These are phyloP conservation scores for Tricholoma matsutake DNA, from an alignment of 768 basidiomycete species.

Conservation along the genomic window DNA sequence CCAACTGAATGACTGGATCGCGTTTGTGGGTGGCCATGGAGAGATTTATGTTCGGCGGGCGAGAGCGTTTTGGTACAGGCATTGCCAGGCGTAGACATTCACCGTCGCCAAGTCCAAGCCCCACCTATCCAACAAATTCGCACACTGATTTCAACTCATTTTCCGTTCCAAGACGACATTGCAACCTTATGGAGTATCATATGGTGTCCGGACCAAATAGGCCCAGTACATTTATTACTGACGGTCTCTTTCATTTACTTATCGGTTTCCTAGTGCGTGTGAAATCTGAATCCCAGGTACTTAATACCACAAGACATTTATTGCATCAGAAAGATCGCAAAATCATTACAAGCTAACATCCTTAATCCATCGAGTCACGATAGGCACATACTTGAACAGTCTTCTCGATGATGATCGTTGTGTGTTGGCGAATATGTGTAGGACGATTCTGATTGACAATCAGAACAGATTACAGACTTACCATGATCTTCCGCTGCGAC, in stretches of 20 bases:
- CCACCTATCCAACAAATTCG: background rate
- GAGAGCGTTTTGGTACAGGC: constrained; percentile 37
- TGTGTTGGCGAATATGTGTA: constrained; percentile 54
- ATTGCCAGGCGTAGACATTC: constrained; percentile 7
- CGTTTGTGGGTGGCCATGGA: constrained; percentile 31
- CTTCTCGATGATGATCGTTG: constrained; percentile 56
- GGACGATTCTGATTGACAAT: constrained; percentile 49
- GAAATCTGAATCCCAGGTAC: too few species aligned
- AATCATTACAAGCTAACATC: too few species aligned
- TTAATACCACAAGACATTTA: too few species aligned
- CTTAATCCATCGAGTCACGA: too few species aligned
- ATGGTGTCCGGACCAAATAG: too few species aligned
- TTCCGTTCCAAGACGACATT: too few species aligned
- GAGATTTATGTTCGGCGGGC: constrained; percentile 53
- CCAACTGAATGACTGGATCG: constrained; percentile 33
- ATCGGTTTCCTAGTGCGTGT: too few species aligned
- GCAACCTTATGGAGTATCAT: too few species aligned
- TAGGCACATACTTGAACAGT: constrained; percentile 39
- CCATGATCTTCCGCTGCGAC: constrained; percentile 44
- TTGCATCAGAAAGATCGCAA: too few species aligned
- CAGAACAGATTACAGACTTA: constrained; percentile 9
- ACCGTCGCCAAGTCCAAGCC: background rate
- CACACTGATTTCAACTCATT: background rate
- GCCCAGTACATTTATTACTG: too few species aligned
- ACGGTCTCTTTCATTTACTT: too few species aligned